These are phyloP conservation scores for Cicer bijugum DNA, from an alignment of 306 rosid species.

Conservation along the genomic window DNA sequence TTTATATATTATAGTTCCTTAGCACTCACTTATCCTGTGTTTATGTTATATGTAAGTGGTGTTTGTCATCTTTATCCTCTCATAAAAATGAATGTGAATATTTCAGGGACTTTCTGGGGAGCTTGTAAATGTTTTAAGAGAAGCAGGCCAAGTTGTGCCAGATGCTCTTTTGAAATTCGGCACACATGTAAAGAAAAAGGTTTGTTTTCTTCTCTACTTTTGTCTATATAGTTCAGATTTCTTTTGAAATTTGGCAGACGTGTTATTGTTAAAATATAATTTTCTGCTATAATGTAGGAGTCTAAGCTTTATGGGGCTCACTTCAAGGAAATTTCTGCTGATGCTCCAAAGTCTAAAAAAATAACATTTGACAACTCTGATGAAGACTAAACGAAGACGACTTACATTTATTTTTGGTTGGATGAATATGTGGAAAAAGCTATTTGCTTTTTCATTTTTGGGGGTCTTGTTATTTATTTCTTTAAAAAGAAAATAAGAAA, in stretches of 20 bases:
- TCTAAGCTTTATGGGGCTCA: constrained; percentile 94
- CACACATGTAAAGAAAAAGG: constrained; percentile 97
- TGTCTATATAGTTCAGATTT: background rate
- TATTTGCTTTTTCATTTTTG: constrained; percentile 24
- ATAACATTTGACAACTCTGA: constrained; percentile 81
- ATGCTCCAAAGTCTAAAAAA: constrained; percentile 79
- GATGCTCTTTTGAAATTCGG: constrained; percentile 78
- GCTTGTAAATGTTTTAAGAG: constrained; percentile 94
- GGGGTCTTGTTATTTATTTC: constrained; percentile 33
- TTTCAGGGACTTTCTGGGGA: constrained; percentile 96
- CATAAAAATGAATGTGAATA: constrained; percentile 15
- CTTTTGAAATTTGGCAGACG: background rate
- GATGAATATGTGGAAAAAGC: constrained; percentile 26
- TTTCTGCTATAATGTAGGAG: constrained; percentile 59
- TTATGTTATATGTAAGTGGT: constrained; percentile 9
- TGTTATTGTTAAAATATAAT: constrained; percentile 12
- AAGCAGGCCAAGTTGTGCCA: constrained; percentile 86
- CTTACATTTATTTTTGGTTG: constrained; percentile 28
- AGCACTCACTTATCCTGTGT: background rate
- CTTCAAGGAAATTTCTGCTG: constrained; percentile 82
- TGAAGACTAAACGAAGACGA: constrained; percentile 57
- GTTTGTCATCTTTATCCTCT: background rate
- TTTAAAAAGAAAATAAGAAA: constrained; percentile 32
- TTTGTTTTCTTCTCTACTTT: constrained; percentile 42
- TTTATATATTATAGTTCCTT: background rate